Percentiles rank a stretch among this genome's conserved stretches.
Conservation (phyloP, 148 eudicot species). For the Dysphania ambrosioides region DNA sequence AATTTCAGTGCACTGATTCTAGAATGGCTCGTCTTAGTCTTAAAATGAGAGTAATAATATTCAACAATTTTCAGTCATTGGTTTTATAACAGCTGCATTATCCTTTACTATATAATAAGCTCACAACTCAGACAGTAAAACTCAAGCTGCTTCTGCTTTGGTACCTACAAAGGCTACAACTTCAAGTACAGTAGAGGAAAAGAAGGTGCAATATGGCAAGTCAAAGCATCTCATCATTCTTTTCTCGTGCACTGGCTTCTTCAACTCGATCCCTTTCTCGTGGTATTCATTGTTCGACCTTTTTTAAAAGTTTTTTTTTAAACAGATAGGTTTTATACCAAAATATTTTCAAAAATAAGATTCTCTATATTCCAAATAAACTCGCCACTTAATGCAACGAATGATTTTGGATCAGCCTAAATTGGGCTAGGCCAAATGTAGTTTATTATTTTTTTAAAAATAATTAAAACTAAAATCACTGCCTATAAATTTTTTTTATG, state of each 20-base stretch:
- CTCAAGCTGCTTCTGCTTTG: neutral
- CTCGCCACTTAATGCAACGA: too few species aligned
- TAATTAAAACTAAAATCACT: too few species aligned
- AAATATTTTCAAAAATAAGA: too few species aligned
- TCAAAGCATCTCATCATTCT: constrained; percentile 23
- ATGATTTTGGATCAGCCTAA: too few species aligned
- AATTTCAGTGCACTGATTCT: neutral
- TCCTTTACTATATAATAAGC: neutral
- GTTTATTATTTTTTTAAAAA: too few species aligned
- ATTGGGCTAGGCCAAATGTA: too few species aligned
- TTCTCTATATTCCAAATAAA: too few species aligned
- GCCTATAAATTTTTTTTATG: too few species aligned
- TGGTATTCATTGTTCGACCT: too few species aligned
- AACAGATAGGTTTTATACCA: too few species aligned
- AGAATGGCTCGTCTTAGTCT: neutral
- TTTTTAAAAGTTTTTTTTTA: too few species aligned
- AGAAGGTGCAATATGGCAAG: constrained; percentile 21
- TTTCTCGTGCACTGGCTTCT: constrained; percentile 24
- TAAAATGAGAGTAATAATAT: neutral
- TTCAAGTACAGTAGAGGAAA: neutral
- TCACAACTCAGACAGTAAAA: neutral
- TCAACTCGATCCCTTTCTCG: constrained; percentile 23
- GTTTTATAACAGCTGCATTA: neutral
- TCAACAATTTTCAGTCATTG: neutral
- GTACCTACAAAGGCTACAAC: neutral